Base-by-base conservation (phyloP, 441 rosid genomes). In the Populus trichocarpa region DNA sequence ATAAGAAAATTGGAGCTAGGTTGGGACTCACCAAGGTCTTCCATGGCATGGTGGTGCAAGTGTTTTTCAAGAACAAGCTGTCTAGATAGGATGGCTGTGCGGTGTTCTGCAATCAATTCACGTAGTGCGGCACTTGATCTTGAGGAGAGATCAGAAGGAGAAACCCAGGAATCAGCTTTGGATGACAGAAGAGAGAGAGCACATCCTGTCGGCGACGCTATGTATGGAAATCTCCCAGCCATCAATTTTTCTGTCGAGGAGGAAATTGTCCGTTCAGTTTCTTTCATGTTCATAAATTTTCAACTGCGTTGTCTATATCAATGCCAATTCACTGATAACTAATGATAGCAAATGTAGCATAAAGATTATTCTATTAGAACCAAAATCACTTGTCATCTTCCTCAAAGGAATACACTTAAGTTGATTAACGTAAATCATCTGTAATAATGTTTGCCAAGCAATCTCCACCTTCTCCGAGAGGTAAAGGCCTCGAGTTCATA, bases 141-240 rank as follows among this genome's bases (percentile, higher is more conserved):
- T 3, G 80, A 79, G 26, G 91, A 86, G 23, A 90, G 81, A 64
- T 90, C 91, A 0, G 89, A 81, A 1, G 88, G 80, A 32, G 87
- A 84, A 61, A 80, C 67, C 85, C 84, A 82, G 3, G 85, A 71
- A 33, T 79, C 83, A 50, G 79, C 69, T 72, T 71, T 81, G 0
- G 85, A 73, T 86, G 93, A 90, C 93, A 90, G 91, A 90, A 90
- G 93, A 90, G 93, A 90, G 93, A 82, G 86, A 90, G 88, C 93
- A 86, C 84, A 69, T 68, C 83, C 88, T 66, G 81, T 53, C 59
- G 75, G 50, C 33, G 72, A 66, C 65, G 75, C 40, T 14, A 81
- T 23, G 76, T 30, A 79, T 50, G 79, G 68, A 57, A 83, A 66
- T 72, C 80, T 36, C 74, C 74, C 87, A 3, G 36, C 66, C 74